Evolutionary conservation across 2,329 filamentous ascomycete species (phyloP).

Genomic region (Onygenales sp.): DNA sequence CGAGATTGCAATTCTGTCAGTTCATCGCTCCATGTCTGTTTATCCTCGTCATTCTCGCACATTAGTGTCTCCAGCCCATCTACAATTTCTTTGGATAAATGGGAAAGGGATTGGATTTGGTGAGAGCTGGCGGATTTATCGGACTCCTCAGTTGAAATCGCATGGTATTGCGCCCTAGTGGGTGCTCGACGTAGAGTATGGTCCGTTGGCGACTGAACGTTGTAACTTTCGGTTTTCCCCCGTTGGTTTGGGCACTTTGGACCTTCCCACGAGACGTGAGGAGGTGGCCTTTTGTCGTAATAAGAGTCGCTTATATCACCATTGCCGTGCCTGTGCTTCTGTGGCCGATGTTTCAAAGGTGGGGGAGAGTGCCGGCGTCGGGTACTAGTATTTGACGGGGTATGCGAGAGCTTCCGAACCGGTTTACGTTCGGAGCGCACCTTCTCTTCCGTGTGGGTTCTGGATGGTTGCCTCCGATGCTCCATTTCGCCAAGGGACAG

Average conservation of each 20-base stretch:
- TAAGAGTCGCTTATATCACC: slow-evolving; percentile 14
- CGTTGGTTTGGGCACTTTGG: slow-evolving; percentile 24
- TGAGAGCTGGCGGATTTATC: not conserved
- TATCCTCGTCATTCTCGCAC: slow-evolving; percentile 26
- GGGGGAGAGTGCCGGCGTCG: slow-evolving; percentile 28
- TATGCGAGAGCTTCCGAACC: slow-evolving; percentile 21
- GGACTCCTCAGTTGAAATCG: not conserved
- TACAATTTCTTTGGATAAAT: slow-evolving; percentile 29
- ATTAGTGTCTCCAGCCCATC: slow-evolving; percentile 27
- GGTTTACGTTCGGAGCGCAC: slow-evolving; percentile 21
- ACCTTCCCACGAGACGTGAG: slow-evolving; percentile 31
- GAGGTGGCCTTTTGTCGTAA: slow-evolving; percentile 19
- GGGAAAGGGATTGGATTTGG: slow-evolving; percentile 11
- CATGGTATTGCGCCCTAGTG: not conserved
- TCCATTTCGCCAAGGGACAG: slow-evolving; percentile 30
- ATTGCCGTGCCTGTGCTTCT: slow-evolving; percentile 27
- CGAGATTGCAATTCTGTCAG: slow-evolving; percentile 25
- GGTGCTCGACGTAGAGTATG: not conserved
- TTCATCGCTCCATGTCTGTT: slow-evolving; percentile 29
- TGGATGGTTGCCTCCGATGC: slow-evolving; percentile 24
- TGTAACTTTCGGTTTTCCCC: slow-evolving; percentile 10
- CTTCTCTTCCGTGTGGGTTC: slow-evolving; percentile 24
- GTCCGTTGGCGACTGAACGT: slow-evolving; percentile 1
- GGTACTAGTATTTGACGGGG: slow-evolving; percentile 18
- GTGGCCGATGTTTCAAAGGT: slow-evolving; percentile 29